phyloP scores from a whole-genome alignment of 176 grass and related monocot species.

The Typha latifolia region DNA sequence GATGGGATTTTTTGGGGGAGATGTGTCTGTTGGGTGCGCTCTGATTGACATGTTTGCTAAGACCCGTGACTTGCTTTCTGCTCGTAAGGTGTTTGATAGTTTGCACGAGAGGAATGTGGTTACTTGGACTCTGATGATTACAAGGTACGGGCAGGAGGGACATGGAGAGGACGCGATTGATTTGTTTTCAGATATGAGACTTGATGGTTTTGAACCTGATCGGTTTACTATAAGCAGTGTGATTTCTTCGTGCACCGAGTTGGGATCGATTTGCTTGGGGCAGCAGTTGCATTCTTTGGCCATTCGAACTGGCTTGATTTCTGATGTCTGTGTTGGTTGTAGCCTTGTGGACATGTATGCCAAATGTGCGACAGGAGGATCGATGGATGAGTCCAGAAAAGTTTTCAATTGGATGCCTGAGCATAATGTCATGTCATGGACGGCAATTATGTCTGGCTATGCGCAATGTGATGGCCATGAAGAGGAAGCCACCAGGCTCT shows the following conservation, averaged over 20 bases:
- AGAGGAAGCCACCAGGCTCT: slow-evolving; percentile 33
- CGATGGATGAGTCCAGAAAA: slow-evolving; percentile 37
- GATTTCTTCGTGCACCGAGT: slow-evolving; percentile 52
- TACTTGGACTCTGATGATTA: slow-evolving; percentile 69
- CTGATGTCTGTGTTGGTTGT: slow-evolving; percentile 66
- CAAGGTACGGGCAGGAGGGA: slow-evolving; percentile 36
- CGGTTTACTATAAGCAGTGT: slow-evolving; percentile 62
- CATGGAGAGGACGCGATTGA: slow-evolving; percentile 32
- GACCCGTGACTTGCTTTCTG: slow-evolving; percentile 36
- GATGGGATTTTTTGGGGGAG: slow-evolving; percentile 39
- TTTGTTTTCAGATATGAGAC: slow-evolving; percentile 57
- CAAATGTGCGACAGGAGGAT: slow-evolving; percentile 31
- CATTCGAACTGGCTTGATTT: slow-evolving; percentile 31
- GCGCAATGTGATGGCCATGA: slow-evolving; percentile 45
- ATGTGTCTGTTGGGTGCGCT: slow-evolving; percentile 39
- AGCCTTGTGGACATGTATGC: slow-evolving; percentile 72
- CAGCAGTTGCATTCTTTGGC: slow-evolving; percentile 71
- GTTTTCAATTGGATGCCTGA: slow-evolving; percentile 44
- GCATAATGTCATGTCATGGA: slow-evolving; percentile 68
- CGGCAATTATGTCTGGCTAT: slow-evolving; percentile 66
- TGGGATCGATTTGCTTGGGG: slow-evolving; percentile 43
- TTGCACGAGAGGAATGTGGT: slow-evolving; percentile 45
- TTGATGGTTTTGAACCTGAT: slow-evolving; percentile 41
- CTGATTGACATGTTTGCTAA: slow-evolving; percentile 74
- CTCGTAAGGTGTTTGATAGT: slow-evolving; percentile 38